These are phyloP conservation scores for Vigna unguiculata DNA, from an alignment of 306 rosid genomes.

Conservation along the genomic window DNA sequence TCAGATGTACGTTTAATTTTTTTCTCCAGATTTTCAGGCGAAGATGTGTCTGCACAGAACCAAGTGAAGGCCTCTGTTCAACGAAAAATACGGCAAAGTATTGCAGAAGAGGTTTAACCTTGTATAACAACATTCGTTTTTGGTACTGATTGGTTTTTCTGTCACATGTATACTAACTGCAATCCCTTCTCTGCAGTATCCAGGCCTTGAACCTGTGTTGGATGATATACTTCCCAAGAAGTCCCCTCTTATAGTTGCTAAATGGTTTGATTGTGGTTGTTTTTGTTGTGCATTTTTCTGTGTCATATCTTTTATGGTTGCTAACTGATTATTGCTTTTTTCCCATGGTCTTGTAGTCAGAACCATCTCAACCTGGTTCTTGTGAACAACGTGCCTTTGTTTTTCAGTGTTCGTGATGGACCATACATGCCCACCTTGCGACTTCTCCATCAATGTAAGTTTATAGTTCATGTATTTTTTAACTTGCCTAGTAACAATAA, in stretches of 20 bases:
- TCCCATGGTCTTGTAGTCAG: constrained; percentile 66
- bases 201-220: constrained; percentile 91
- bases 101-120: constrained; percentile 86
- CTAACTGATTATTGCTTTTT: constrained; percentile 41
- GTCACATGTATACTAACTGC: constrained; percentile 11
- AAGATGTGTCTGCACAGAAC: constrained; percentile 96
- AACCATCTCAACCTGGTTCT: constrained; percentile 96
- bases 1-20: constrained; percentile 21
- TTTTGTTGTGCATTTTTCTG: constrained; percentile 17
- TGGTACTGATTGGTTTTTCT: constrained; percentile 1
- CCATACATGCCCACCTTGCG: constrained; percentile 98
- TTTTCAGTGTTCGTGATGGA: constrained; percentile 95
- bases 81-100: constrained; percentile 90
- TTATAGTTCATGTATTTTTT: constrained; percentile 31
- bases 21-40: constrained; percentile 74
- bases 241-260: constrained; percentile 87
- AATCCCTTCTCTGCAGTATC: constrained; percentile 65
- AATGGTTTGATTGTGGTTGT: constrained; percentile 69
- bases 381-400: constrained; percentile 92
- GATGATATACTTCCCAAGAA: constrained; percentile 98
- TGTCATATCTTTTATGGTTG: constrained; percentile 15
- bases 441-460: constrained; percentile 95
- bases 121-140: neutral
- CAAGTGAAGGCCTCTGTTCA: constrained; percentile 99
- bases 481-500: constrained; percentile 8